Evolutionary conservation across 805 yeast genomes (phyloP), one percentile per base, ranked within the genome.

Genomic region (Nematodospora valgi): DNA sequence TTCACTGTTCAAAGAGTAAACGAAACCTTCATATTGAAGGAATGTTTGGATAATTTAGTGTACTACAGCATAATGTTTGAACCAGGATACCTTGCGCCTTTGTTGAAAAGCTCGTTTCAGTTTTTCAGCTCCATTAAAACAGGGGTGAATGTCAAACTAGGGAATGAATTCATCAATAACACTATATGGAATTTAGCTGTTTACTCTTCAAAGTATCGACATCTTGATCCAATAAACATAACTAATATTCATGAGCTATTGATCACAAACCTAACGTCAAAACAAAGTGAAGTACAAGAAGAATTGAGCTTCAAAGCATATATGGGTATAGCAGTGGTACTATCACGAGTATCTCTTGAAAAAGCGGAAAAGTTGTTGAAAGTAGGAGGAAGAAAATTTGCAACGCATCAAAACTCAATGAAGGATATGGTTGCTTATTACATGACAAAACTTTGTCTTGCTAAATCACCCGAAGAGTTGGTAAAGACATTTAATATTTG

Each of bases 251-350:
- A 63, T 30, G 68, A 62, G 35, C 25, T 36, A 4, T 35, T 62
- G 29, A 58, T 58, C 6, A 46, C 45, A 21, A 34, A 37, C 15
- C 34, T 57, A 10, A 20, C 13, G 9, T 21, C 27, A 2, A 15
- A 27, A 2, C 29, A 26, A 17, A 41, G 41, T 10, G n/a, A n/a
- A n/a, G n/a, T n/a, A n/a, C 43, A 52, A 2, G 34, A 45, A 9
- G 38, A 42, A 2, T 44, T 67, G 6, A 44, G 41, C 17, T 51
- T 64, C 11, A 42, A 49, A 25, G 68, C 64, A 2, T 52, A 58
- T 37, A 54, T 67, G 59, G 73, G 70, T 2, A 50, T 67, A 1
- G 59, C 56, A 1, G 33, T 64, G 14, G 56, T 66, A 0, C 46
- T 65, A 4, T 41, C 50, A 5, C 33, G 36, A 11, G 46, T 51